A percentile compares a stretch with the other conserved stretches of the same genome.
Evolutionary conservation across 2,329 filamentous ascomycete species (phyloP).

Genomic region (Coccinonectria pachysandricola): DNA sequence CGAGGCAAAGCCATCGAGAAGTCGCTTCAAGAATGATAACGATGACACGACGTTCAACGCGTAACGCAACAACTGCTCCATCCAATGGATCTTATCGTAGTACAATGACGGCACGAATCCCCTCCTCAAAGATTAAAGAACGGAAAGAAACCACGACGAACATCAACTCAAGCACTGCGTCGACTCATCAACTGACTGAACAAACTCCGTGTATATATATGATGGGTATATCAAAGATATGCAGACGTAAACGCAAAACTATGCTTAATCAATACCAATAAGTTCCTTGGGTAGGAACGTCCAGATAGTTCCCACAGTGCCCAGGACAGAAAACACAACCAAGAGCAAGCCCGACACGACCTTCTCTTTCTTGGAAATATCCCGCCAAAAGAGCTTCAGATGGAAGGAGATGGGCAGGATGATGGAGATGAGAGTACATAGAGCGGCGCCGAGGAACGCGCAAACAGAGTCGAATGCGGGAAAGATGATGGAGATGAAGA

Average conservation of each 20-base stretch:
- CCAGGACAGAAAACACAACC: slow-evolving; percentile 57
- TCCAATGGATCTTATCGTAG: too few species aligned
- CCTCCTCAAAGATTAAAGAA: too few species aligned
- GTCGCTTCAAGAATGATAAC: too few species aligned
- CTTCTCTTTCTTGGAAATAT: slow-evolving; percentile 55
- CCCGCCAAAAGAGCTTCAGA: slow-evolving; percentile 72
- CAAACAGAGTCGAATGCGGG: slow-evolving; percentile 85
- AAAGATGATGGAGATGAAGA: slow-evolving; percentile 58
- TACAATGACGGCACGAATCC: too few species aligned
- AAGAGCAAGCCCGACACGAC: slow-evolving; percentile 60
- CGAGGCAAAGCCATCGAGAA: too few species aligned
- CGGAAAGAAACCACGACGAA: too few species aligned
- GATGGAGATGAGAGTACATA: slow-evolving; percentile 91
- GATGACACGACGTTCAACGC: too few species aligned
- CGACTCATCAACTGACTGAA: too few species aligned
- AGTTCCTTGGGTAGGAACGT: slow-evolving; percentile 75
- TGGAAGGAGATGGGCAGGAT: slow-evolving; percentile 84
- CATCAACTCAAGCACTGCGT: too few species aligned
- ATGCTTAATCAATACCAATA: too few species aligned
- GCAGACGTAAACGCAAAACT: background rate
- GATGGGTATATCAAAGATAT: slow-evolving; percentile 4
- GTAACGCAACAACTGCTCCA: too few species aligned
- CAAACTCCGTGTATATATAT: too few species aligned
- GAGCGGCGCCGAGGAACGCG: slow-evolving; percentile 77
- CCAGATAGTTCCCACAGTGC: slow-evolving; percentile 71